Conservation (phyloP, 805 yeast species). For the Diddensiella santjacobensis region DNA sequence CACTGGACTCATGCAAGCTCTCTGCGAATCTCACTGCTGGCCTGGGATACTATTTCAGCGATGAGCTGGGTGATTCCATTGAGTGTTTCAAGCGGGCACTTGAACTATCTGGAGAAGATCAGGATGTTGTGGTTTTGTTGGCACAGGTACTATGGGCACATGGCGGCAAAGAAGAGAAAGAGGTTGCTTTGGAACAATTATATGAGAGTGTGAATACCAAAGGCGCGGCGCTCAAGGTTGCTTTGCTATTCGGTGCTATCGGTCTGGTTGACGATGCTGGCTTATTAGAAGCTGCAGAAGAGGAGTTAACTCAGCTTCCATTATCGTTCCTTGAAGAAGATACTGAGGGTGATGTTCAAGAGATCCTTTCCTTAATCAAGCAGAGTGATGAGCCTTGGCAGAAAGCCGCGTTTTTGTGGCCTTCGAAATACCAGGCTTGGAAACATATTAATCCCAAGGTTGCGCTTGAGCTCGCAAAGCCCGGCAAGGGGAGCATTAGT, state of each 20-base stretch:
- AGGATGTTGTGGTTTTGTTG: constrained; percentile 64
- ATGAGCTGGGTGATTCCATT: constrained; percentile 61
- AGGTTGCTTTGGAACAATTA: constrained; percentile 81
- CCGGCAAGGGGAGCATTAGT: constrained; percentile 37
- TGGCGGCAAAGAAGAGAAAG: constrained; percentile 70
- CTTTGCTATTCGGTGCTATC: constrained; percentile 76
- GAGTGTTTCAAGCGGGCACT: constrained; percentile 65
- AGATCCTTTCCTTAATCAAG: constrained; percentile 50
- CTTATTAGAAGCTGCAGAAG: constrained; percentile 55
- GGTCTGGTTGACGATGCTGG: constrained; percentile 58
- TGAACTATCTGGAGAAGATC: constrained; percentile 51
- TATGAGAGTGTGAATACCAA: constrained; percentile 57
- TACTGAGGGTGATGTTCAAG: constrained; percentile 52
- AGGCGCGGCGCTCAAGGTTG: constrained; percentile 65
- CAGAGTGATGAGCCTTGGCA: constrained; percentile 54
- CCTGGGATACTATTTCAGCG: constrained; percentile 58
- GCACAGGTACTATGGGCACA: constrained; percentile 77
- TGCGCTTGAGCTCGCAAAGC: constrained; percentile 53
- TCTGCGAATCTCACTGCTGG: constrained; percentile 74
- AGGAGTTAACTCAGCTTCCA: constrained; percentile 56
- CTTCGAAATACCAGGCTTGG: constrained; percentile 70
- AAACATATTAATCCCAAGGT: constrained; percentile 50
- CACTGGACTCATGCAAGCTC: constrained; percentile 18
- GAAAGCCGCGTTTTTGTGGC: constrained; percentile 68
- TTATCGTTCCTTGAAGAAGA: constrained; percentile 49